Conservation (phyloP, 2,329 filamentous ascomycete genomes). For the Onygenales sp. region DNA sequence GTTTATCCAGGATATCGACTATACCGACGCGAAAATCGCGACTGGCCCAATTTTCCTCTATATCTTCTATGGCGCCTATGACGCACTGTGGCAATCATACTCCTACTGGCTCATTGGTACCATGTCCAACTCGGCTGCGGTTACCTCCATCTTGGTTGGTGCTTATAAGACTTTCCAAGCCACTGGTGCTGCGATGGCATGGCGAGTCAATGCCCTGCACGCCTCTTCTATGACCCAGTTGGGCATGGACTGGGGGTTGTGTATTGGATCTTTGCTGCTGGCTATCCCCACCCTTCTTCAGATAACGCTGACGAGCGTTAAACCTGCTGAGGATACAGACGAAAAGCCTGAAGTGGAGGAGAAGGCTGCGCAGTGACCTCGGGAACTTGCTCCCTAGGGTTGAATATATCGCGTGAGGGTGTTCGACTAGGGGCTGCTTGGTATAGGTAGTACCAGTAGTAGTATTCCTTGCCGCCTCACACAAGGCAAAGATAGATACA, state of each 20-base stretch:
- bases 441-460: no score
- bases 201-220: constrained; percentile 33
- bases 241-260: constrained; percentile 39
- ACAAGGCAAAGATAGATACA: no score
- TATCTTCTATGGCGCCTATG: constrained; percentile 61
- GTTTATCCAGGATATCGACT: constrained; percentile 39
- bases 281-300: constrained; percentile 36
- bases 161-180: constrained; percentile 40
- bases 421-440: no score
- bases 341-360: not conserved
- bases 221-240: constrained; percentile 33
- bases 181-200: constrained; percentile 38
- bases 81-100: constrained; percentile 57
- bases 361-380: not conserved
- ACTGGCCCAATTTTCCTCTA: constrained; percentile 59
- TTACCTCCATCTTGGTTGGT: constrained; percentile 37
- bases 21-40: constrained; percentile 38
- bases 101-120: constrained; percentile 53
- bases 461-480: no score
- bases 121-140: constrained; percentile 32
- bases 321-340: not conserved
- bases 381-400: no score
- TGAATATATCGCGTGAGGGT: no score
- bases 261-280: constrained; percentile 34
- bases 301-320: constrained; percentile 25